A percentile compares a stretch with the other conserved stretches of the same genome.
Evolutionary conservation across 306 rosid genomes (phyloP).

Genomic region (Cucurbita ficifolia): DNA sequence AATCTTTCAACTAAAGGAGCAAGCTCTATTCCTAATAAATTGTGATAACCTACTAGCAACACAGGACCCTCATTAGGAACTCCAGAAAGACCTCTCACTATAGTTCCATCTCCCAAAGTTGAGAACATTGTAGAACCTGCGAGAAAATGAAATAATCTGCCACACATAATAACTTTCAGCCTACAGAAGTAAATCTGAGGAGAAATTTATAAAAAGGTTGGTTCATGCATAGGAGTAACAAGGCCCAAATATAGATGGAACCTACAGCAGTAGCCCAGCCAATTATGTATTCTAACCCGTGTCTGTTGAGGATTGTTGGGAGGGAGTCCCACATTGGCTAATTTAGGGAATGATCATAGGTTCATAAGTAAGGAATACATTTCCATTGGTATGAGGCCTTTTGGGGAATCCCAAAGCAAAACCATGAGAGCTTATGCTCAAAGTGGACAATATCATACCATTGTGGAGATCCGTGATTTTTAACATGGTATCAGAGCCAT

Average conservation of each 20-base stretch:
- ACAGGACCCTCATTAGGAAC: conserved; percentile 93
- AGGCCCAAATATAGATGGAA: neutral
- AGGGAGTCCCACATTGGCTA: too few relatives aligned
- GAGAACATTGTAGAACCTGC: conserved; percentile 64
- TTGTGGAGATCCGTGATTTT: too few relatives aligned
- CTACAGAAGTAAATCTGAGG: neutral
- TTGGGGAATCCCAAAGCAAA: too few relatives aligned
- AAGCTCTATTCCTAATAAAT: conserved; percentile 58
- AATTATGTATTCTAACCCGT: neutral
- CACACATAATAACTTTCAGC: conserved; percentile 7
- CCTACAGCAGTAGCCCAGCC: neutral
- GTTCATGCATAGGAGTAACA: neutral
- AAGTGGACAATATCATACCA: too few relatives aligned
- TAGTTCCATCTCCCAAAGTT: conserved; percentile 70
- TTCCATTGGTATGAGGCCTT: too few relatives aligned
- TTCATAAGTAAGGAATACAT: too few relatives aligned
- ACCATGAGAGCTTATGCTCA: too few relatives aligned
- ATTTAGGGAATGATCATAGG: too few relatives aligned
- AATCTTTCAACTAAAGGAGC: conserved; percentile 33
- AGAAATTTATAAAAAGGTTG: neutral
- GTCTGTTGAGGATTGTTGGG: neutral
- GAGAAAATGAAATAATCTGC: conserved; percentile 35
- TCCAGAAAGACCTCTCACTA: conserved; percentile 78
- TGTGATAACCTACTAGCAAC: conserved; percentile 71
- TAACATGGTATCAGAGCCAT: too few relatives aligned